Evolutionary conservation across 2,329 filamentous ascomycete species (phyloP), one percentile per base, ranked within the genome.

Genomic region (Aspergillus carbonarius): DNA sequence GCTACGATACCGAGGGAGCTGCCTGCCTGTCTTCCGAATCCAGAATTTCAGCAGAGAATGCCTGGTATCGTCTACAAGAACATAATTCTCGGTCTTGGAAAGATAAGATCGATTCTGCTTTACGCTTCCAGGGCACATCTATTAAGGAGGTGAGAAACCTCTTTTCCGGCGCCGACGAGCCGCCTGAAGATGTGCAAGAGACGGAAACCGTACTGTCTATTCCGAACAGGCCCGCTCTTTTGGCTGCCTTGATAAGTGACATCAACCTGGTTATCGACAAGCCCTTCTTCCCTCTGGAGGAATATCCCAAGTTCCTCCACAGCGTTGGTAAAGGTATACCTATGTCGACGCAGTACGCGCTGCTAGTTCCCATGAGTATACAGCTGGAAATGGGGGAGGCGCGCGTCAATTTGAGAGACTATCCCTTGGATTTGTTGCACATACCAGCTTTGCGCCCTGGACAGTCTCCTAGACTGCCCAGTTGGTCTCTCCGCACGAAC

Each of bases 271-370:
- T 87, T 32, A 82, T 99, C 59, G 95, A 98, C 74, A 97, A 96
- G 72, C 95, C 95, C 0, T 93, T 91, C 0, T 99, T 99, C 71
- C 89, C 92, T 0, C 79, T 96, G 59, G 82, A 85, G 2, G 88
- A 96, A 12, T 86, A 93, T 55, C 90, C 93, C 0, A 85, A 89
- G 15, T 99, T 96, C 71, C 79, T 99, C 25, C 85, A 97, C 70
- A 85, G 86, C 49, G 88, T 98, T 58, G 95, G 95, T n/a, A 99
- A 99, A 77, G 95, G 95, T 1, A 96, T 99, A 86, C 95, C 95
- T 1, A 83, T 86, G 62, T 88, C 96, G 68, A 99, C 92, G 85
- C 82, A 93, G 69, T 99, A 98, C 72, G 88, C 92, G 9, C 81
- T 99, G 18, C 82, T 99, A 17, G 81, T 99, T 10, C 96, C 95